Evolutionary conservation across 179 eudicot genomes (phyloP), one percentile per base, ranked within the genome.

Genomic region (Heliamphora pulchella): DNA sequence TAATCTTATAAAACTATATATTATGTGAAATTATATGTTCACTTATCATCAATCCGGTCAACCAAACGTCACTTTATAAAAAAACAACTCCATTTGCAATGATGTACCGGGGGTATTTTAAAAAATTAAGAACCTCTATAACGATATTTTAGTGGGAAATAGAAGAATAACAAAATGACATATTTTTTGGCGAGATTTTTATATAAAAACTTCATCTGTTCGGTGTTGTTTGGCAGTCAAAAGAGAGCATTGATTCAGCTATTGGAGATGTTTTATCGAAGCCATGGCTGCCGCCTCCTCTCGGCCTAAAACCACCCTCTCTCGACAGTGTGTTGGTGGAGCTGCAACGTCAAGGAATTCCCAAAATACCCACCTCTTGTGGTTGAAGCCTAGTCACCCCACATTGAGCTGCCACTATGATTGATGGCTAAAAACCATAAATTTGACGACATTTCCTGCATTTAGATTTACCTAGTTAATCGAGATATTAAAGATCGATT

Each of bases 211-310:
- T 14, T 58, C 13, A 15, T 55, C 8, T 73, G 44, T 51, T 8
- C 57, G 48, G 5, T 18, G 1, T 22, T 57, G 7, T 15, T 41
- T 74, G 31, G 50, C 87, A 94, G 98, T 87, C 94, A 0, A 89
- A 89, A 81, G 97, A 92, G 86, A 87, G 89, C 82, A 88, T 92
- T 43, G 97, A 92, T 83, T 91, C 89, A 73, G 94, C 91, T 15
- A 87, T 92, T 10, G 97, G 89, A 83, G 97, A 92, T 61, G 90
- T 82, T 53, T 82, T 92, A 85, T 71, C 91, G 9, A 87, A 88
- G 85, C 97, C 97, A 59, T 91, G 89, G 89, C 87, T 79, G 79
- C 94, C 94, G 14, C 88, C 91, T 66, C 97, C 97, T 9, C 82
- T 92, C 10, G 97, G 97, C 9, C 75, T 92, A 46, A 92, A 91